Conservation (phyloP, 257 asterid genomes). For the Gentiana dahurica region DNA sequence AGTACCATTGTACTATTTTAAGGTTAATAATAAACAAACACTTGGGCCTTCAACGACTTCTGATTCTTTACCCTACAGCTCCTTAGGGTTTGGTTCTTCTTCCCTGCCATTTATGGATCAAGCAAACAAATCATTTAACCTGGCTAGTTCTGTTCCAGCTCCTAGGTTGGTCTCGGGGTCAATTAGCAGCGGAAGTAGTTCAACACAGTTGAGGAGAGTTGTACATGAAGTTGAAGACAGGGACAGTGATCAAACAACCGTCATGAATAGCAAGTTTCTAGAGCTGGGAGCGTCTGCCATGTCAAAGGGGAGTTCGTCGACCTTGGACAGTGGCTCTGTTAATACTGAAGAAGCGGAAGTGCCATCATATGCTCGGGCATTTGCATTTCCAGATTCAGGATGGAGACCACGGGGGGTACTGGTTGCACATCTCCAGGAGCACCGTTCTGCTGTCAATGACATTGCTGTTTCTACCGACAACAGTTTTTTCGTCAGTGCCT, state of each 20-base stretch:
- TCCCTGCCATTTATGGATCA: conserved; percentile 96
- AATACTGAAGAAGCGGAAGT: conserved; percentile 50
- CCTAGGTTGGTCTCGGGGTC: conserved; percentile 80
- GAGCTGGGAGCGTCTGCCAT: conserved; percentile 55
- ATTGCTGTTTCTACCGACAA: conserved; percentile 86
- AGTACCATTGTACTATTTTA: conserved; percentile 83
- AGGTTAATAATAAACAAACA: conserved; percentile 58
- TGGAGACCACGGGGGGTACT: conserved; percentile 99
- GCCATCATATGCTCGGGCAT: conserved; percentile 54
- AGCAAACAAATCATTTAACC: conserved; percentile 64
- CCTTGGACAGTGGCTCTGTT: conserved; percentile 40
- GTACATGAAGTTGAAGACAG: conserved; percentile 95
- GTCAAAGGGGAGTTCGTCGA: conserved; percentile 41
- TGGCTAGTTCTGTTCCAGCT: conserved; percentile 68
- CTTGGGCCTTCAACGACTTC: conserved; percentile 40
- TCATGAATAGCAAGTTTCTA: conserved; percentile 42
- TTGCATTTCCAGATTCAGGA: conserved; percentile 90
- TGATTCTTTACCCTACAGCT: conserved; percentile 49
- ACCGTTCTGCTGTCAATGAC: conserved; percentile 87
- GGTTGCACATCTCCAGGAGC: conserved; percentile 99
- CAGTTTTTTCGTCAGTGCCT: conserved; percentile 93
- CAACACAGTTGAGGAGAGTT: conserved; percentile 75
- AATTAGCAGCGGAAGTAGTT: conserved; percentile 61
- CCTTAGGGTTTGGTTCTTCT: conserved; percentile 78
- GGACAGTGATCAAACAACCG: conserved; percentile 64